These are phyloP conservation scores for Thelephora ganbajun DNA, from an alignment of 768 basidiomycete genomes.

Conservation along the genomic window DNA sequence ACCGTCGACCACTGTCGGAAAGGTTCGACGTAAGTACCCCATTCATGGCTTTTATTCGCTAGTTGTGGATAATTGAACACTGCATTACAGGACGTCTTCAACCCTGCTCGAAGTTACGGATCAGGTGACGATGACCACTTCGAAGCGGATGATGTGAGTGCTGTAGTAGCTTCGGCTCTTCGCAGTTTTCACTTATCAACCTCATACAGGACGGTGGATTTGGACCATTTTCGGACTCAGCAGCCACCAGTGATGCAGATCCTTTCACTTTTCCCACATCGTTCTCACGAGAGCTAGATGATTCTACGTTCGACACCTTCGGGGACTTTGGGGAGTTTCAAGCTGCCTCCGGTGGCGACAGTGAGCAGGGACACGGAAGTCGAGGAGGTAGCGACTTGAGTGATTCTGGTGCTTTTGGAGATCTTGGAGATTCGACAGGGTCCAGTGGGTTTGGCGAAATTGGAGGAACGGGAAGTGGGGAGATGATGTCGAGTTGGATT, in stretches of 20 bases:
- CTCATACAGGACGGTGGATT: conserved; percentile 42
- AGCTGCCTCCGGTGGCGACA: conserved; percentile 25
- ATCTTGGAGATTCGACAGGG: too few species aligned
- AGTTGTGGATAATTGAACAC: conserved; percentile 1
- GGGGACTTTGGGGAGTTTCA: conserved; percentile 73
- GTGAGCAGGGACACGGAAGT: conserved; percentile 1
- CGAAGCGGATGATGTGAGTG: conserved; percentile 38
- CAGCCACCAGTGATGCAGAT: conserved; percentile 31
- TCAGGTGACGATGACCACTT: conserved; percentile 30
- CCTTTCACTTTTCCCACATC: conserved; percentile 37
- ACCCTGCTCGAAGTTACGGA: background rate
- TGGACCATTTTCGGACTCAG: conserved; percentile 67
- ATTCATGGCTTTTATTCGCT: background rate
- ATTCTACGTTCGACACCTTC: conserved; percentile 49
- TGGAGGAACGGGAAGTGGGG: too few species aligned
- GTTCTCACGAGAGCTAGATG: conserved; percentile 47
- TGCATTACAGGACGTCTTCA: conserved; percentile 12
- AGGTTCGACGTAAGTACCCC: conserved; percentile 17
- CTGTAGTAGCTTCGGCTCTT: background rate
- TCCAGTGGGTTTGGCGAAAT: too few species aligned
- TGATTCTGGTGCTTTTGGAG: too few species aligned
- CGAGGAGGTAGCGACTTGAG: too few species aligned
- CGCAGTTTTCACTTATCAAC: conserved; percentile 2
- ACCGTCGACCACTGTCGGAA: conserved; percentile 17
- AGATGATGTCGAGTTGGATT: too few species aligned